phyloP scores from a whole-genome alignment of 73 alveolate genomes.

The Stentor coeruleus region DNA sequence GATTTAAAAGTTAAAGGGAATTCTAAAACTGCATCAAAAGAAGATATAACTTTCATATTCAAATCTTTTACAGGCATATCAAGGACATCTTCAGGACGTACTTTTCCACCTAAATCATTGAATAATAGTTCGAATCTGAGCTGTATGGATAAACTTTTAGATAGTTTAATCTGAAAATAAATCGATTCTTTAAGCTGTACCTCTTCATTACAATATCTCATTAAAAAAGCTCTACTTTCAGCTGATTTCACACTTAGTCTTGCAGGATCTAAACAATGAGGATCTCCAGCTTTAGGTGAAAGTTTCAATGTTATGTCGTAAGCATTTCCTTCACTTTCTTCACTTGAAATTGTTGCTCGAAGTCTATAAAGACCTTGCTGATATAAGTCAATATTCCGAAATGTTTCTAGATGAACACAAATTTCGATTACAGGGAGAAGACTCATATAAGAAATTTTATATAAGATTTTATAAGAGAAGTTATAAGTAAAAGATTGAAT shows the following conservation, averaged over 20 bases:
- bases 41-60: not conserved
- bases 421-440: conserved; percentile 12
- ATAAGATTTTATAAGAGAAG: no score
- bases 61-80: conserved; percentile 17
- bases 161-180: conserved; percentile 16
- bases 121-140: not conserved
- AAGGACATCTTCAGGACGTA: not conserved
- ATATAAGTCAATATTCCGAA: conserved; percentile 39
- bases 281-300: not conserved
- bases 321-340: not conserved
- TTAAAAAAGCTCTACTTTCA: conserved; percentile 25
- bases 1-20: conserved; percentile 14
- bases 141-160: not conserved
- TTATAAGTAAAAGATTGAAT: no score
- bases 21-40: not conserved
- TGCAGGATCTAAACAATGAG: not conserved
- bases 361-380: conserved; percentile 43
- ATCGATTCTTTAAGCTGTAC: not conserved
- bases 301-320: not conserved
- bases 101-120: not conserved
- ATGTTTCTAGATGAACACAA: conserved; percentile 33
- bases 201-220: conserved; percentile 40
- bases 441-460: no score
- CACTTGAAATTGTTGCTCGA: not conserved
- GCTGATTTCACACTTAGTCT: not conserved